Conservation (phyloP, 106 monocot genomes). For the Dendrobium catenatum region DNA sequence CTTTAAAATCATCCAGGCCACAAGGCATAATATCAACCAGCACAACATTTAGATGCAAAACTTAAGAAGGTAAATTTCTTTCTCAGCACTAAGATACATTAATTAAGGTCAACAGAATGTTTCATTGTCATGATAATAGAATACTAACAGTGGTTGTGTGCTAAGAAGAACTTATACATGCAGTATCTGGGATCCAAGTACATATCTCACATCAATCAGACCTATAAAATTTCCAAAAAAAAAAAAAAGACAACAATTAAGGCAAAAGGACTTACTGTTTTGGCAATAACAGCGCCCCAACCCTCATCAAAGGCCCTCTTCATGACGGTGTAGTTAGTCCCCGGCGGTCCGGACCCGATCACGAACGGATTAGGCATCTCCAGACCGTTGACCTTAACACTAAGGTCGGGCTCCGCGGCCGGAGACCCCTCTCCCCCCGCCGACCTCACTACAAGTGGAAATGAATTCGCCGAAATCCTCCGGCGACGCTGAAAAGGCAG, state of each 20-base stretch:
- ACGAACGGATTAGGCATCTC: conserved; percentile 97
- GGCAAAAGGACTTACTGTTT: conserved; percentile 45
- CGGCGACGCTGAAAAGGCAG: neutral
- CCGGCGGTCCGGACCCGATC: conserved; percentile 94
- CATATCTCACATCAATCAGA: conserved; percentile 21
- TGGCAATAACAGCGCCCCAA: conserved; percentile 97
- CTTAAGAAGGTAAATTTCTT: neutral
- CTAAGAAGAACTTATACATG: neutral
- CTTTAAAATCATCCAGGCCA: neutral
- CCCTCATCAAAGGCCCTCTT: conserved; percentile 97
- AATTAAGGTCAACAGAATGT: neutral
- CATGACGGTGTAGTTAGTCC: conserved; percentile 98
- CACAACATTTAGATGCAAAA: conserved; percentile 3
- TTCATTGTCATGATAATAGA: neutral
- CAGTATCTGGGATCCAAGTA: neutral
- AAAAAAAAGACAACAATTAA: neutral
- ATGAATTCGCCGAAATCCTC: neutral
- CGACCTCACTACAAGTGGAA: neutral
- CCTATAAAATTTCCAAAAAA: neutral
- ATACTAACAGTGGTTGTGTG: neutral
- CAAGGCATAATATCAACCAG: neutral
- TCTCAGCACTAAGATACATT: neutral
- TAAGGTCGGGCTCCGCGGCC: conserved; percentile 64
- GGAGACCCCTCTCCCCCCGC: conserved; percentile 10
- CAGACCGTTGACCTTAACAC: conserved; percentile 81